Evolutionary conservation across 1,139 yeast genomes (phyloP), one percentile per base, ranked within the genome.

Genomic region (Hemisphaericaspora xylanilytica): DNA sequence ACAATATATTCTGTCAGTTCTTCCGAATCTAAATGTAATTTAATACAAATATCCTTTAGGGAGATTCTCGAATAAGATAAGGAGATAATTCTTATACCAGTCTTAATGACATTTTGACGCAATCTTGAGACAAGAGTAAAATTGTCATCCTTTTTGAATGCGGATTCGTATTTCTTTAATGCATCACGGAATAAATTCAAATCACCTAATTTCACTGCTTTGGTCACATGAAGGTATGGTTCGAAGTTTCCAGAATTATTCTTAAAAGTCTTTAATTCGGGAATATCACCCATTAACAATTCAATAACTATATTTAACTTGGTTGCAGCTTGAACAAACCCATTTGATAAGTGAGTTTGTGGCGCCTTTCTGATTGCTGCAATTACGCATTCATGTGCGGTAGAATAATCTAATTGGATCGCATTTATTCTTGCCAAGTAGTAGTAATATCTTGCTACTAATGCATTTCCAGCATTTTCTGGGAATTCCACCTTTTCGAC

Each of bases 331-430:
- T 89, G 96, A 47, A 90, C 64, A 59, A 94, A 94, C 0, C 98
- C 98, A 35, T 76, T 66, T 5, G 97, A 89, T 47, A 82, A 78
- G 35, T 79, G 73, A 2, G 96, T 87, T 61, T 89, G 97, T 25
- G 98, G 98, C n/a, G 96, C 90, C 62, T 94, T 94, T 68, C 98
- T 82, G 39, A 90, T 85, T 6, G 98, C 96, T 14, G 95, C 88
- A 41, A 88, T 85, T 39, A 87, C 88, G 55, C 81, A 87, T 54
- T 90, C 96, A 56, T 85, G 84, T 2, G 98, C 97, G 16, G 86
- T 72, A 1, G 96, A 81, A 63, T 94, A 94, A 62, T 94, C 94
- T 53, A 94, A 78, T 66, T 92, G 97, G 48, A 92, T 83, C 3
- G 97, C 92, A 56, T 82, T 83, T 55, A 94, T 87, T 51, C 85